These are phyloP conservation scores for Hymenoscyphus fructigenus DNA, from an alignment of 2,329 filamentous ascomycete species.

Conservation along the genomic window DNA sequence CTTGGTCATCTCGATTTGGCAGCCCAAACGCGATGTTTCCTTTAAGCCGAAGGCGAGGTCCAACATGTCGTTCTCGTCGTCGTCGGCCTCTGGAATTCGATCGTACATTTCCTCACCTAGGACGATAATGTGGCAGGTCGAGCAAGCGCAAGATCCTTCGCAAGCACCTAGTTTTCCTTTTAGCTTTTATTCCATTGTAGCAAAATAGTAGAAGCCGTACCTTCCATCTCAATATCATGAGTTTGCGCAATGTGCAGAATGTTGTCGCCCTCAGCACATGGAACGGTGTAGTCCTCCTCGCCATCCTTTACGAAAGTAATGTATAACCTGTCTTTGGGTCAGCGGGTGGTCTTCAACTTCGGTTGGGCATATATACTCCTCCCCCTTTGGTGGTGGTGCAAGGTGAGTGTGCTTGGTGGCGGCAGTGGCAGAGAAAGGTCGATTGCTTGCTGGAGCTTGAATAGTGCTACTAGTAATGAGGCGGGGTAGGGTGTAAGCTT, in stretches of 20 bases:
- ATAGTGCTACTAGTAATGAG: background rate
- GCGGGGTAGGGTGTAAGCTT: background rate
- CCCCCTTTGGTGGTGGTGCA: constrained; percentile 79
- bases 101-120: constrained; percentile 62
- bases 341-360: constrained; percentile 12
- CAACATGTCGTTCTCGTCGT: constrained; percentile 71
- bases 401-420: constrained; percentile 72
- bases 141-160: constrained; percentile 77
- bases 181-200: background rate
- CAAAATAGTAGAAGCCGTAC: constrained; percentile 36
- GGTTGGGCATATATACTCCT: constrained; percentile 65
- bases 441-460: background rate
- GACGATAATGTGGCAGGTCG: constrained; percentile 73
- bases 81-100: constrained; percentile 59
- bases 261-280: constrained; percentile 85
- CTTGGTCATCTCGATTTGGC: constrained; percentile 77
- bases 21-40: constrained; percentile 57
- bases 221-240: constrained; percentile 97
- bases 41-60: constrained; percentile 73
- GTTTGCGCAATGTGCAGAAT: constrained; percentile 92
- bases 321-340: constrained; percentile 59
- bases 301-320: constrained; percentile 96
- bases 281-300: constrained; percentile 69
- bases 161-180: constrained; percentile 64
- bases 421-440: constrained; percentile 64